phyloP scores from a whole-genome alignment of 2,329 filamentous ascomycete species.

The Spiromastix sp. region DNA sequence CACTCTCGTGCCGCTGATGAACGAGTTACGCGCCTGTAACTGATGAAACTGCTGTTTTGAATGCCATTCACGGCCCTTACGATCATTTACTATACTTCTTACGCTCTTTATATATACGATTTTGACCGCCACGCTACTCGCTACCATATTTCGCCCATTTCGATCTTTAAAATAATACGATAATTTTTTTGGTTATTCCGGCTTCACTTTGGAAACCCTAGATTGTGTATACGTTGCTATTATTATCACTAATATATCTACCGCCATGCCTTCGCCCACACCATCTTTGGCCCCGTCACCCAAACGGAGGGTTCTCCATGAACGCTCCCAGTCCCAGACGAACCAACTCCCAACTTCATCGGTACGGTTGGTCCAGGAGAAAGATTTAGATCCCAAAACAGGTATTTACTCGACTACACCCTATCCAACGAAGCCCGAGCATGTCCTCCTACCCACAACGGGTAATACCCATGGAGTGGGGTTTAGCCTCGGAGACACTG shows the following conservation, averaged over 20 bases:
- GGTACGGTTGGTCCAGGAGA: conserved; percentile 26
- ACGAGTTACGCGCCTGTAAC: too few species aligned
- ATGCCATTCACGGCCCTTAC: too few species aligned
- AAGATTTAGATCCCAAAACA: conserved; percentile 19
- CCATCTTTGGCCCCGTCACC: conserved; percentile 20
- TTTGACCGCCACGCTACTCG: too few species aligned
- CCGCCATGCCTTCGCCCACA: conserved; percentile 22
- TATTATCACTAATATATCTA: conserved; percentile 16
- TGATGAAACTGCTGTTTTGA: too few species aligned
- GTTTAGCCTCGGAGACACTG: conserved; percentile 21
- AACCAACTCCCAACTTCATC: conserved; percentile 33
- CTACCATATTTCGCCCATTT: too few species aligned
- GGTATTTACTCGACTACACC: conserved; percentile 33
- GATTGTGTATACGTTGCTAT: conserved; percentile 9
- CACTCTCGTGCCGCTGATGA: too few species aligned
- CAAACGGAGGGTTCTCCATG: conserved; percentile 34
- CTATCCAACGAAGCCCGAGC: conserved; percentile 38
- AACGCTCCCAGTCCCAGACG: conserved; percentile 35
- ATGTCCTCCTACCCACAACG: conserved; percentile 33
- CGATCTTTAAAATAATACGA: too few species aligned
- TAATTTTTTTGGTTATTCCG: too few species aligned
- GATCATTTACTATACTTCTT: too few species aligned
- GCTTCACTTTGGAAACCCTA: too few species aligned
- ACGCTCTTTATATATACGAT: too few species aligned
- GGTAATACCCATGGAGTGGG: conserved; percentile 27